Evolutionary conservation across 176 grass and related monocot genomes (phyloP).

Genomic region (Avena insularis): DNA sequence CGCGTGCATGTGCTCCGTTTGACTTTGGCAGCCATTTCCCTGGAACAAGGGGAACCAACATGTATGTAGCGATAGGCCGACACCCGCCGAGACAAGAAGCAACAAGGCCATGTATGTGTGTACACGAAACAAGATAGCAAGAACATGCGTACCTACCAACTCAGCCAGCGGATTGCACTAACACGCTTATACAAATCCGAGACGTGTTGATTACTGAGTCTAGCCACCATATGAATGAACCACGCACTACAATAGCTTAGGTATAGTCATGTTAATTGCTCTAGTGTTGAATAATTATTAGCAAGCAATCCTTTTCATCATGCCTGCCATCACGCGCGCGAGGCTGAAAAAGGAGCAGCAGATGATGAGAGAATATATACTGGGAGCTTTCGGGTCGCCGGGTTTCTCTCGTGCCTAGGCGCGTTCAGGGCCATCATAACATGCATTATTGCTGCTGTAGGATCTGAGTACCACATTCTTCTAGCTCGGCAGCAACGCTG

Average conservation of each 20-base stretch:
- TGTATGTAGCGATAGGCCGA: not conserved
- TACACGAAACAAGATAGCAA: not conserved
- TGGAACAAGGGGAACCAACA: not conserved
- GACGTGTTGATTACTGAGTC: too few relatives aligned
- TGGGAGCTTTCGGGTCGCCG: not conserved
- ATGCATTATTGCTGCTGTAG: conserved; percentile 2
- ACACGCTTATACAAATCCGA: too few relatives aligned
- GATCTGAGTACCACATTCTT: not conserved
- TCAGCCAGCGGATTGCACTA: too few relatives aligned
- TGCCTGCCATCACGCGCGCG: not conserved
- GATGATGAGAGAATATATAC: not conserved
- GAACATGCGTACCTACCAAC: not conserved
- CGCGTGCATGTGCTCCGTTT: conserved; percentile 11
- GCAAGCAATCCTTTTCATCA: conserved; percentile 1
- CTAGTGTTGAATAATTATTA: not conserved
- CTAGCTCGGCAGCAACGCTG: not conserved
- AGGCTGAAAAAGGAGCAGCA: not conserved
- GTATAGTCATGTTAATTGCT: conserved; percentile 5
- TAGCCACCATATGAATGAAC: not conserved
- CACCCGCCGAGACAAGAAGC: too few relatives aligned
- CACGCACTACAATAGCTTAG: not conserved
- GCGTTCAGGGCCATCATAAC: not conserved
- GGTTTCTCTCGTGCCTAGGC: not conserved
- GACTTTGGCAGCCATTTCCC: not conserved
- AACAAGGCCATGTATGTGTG: not conserved